Evolutionary conservation across 1,284 basidiomycete species (phyloP).

Genomic region (Mycosarcoma mackinlayi): DNA sequence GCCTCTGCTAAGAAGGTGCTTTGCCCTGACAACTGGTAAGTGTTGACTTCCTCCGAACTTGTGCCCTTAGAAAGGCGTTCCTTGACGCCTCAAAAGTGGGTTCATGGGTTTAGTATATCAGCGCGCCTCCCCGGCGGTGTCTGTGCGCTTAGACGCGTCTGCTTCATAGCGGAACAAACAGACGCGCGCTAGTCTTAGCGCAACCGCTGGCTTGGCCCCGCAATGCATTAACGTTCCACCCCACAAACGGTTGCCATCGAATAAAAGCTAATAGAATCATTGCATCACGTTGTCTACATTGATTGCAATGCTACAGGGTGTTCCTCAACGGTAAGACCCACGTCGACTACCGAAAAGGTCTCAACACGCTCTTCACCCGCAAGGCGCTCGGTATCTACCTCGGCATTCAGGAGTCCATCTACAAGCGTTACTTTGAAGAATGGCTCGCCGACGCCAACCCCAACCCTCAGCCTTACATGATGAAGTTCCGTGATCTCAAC

Average conservation of each 20-base stretch:
- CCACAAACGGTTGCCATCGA: neutral
- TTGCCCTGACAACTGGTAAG: constrained; percentile 85
- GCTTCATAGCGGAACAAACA: too few relatives aligned
- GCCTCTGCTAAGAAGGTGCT: constrained; percentile 91
- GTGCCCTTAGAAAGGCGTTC: constrained; percentile 1
- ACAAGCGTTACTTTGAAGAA: constrained; percentile 79
- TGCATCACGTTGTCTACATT: constrained; percentile 2
- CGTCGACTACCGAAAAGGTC: constrained; percentile 89
- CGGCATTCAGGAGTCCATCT: constrained; percentile 84
- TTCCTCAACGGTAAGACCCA: constrained; percentile 94
- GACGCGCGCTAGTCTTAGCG: too few relatives aligned
- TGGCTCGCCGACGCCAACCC: constrained; percentile 64
- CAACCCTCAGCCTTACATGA: constrained; percentile 76
- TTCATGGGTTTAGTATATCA: too few relatives aligned
- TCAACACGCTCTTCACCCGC: constrained; percentile 93
- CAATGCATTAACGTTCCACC: neutral
- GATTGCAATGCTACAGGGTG: constrained; percentile 75
- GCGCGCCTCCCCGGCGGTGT: too few relatives aligned
- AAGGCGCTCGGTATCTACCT: constrained; percentile 79
- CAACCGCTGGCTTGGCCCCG: constrained; percentile 1
- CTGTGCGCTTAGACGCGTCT: too few relatives aligned
- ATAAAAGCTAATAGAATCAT: neutral
- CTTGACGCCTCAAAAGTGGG: constrained; percentile 7
- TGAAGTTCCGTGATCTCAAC: constrained; percentile 89
- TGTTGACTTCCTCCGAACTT: neutral